These are phyloP conservation scores for Bipolaris gigantea DNA, from an alignment of 2,329 filamentous ascomycete genomes.

Conservation along the genomic window DNA sequence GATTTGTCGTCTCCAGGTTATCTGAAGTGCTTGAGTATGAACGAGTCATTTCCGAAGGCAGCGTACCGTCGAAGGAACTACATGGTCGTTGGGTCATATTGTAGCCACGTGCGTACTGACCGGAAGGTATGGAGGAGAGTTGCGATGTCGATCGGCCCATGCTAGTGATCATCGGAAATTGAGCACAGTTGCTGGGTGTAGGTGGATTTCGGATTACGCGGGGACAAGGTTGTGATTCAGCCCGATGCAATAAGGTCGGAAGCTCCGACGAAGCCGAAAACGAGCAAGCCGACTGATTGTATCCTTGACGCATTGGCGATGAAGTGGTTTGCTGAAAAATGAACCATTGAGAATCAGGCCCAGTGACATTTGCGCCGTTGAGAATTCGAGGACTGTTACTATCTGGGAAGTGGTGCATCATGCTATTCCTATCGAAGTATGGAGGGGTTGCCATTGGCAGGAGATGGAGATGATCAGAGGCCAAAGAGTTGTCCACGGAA, in stretches of 20 bases:
- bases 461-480: neutral
- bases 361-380: constrained; percentile 2
- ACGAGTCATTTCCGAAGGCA: constrained; percentile 8
- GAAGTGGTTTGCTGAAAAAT: constrained; percentile 15
- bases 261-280: constrained; percentile 1
- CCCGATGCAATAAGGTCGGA: constrained; percentile 12
- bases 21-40: constrained; percentile 9
- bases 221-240: constrained; percentile 24
- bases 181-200: neutral
- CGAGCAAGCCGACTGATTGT: constrained; percentile 19
- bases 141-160: constrained; percentile 20
- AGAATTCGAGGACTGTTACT: neutral
- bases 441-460: constrained; percentile 4
- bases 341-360: constrained; percentile 8
- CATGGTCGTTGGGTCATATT: neutral
- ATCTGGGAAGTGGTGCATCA: constrained; percentile 2
- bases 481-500: neutral
- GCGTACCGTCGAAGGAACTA: constrained; percentile 1
- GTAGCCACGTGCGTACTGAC: neutral
- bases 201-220: constrained; percentile 2
- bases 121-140: constrained; percentile 9
- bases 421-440: constrained; percentile 4
- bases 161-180: constrained; percentile 6
- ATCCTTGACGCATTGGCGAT: constrained; percentile 9
- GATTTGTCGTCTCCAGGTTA: neutral